Evolutionary conservation across 306 rosid species (phyloP).

Genomic region (Pyrus bretschneideri): DNA sequence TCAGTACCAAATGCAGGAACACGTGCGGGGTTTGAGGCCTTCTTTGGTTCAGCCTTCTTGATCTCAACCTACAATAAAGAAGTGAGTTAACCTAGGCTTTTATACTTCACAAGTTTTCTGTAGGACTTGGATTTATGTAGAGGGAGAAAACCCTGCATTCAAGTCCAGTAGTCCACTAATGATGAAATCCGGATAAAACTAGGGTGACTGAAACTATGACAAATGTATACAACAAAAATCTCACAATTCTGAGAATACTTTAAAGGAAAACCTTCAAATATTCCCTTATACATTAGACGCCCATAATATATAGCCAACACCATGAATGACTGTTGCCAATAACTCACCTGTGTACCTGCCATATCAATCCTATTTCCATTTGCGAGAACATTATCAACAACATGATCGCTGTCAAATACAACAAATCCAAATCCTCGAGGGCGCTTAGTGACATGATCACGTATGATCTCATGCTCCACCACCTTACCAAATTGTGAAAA

Average conservation of each 20-base stretch:
- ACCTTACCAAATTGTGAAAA: slow-evolving; percentile 63
- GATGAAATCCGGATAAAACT: not conserved
- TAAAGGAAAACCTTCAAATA: not conserved
- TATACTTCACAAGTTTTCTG: slow-evolving; percentile 10
- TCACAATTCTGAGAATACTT: not conserved
- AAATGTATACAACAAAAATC: not conserved
- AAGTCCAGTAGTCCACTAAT: slow-evolving; percentile 12
- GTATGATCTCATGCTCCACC: slow-evolving; percentile 68
- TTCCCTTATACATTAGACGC: slow-evolving; percentile 4
- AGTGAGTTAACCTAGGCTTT: slow-evolving; percentile 68
- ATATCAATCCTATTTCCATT: slow-evolving; percentile 81
- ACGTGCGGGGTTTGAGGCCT: slow-evolving; percentile 74
- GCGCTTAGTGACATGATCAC: slow-evolving; percentile 65
- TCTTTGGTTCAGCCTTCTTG: slow-evolving; percentile 96
- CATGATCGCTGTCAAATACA: slow-evolving; percentile 60
- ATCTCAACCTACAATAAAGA: slow-evolving; percentile 98
- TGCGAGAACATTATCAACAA: slow-evolving; percentile 60
- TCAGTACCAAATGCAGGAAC: slow-evolving; percentile 74
- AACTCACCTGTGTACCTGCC: slow-evolving; percentile 75
- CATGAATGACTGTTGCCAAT: slow-evolving; percentile 15
- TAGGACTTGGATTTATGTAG: slow-evolving; percentile 26
- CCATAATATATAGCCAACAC: slow-evolving; percentile 2
- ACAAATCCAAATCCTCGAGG: slow-evolving; percentile 83
- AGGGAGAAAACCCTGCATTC: slow-evolving; percentile 27
- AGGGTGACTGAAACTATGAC: not conserved